Base-by-base conservation (phyloP, 768 basidiomycete species). In the Candolleomyces eurysporus region DNA sequence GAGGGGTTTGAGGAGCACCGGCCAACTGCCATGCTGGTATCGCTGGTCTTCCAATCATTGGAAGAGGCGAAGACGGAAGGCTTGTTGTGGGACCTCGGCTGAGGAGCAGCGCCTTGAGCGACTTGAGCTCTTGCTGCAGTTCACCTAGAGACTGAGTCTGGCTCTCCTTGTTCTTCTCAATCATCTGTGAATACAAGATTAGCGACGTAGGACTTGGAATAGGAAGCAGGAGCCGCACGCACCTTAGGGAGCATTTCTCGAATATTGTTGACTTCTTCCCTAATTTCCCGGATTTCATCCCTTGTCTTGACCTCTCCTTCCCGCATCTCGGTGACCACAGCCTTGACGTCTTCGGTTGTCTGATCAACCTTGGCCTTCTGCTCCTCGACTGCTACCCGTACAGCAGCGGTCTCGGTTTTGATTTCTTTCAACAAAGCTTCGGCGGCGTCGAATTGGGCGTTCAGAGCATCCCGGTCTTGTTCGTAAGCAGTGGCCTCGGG, bases 241-340 rank as follows among this genome's bases (percentile, higher is more conserved):
- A 96, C 97, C 85, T 92, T 94, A 5, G 97, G 97, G 17, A 99
- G 74, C 87, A 96, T 89, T 64, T 96, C 95, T 19, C 90, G 86
- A 51, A 98, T 86, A 63, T 87, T 91, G 67, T 90, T 91, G 56
- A 98, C 83, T 71, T 98, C 97, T 11, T 94, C 92, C 58, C 92
- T 85, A 58, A 98, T 87, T 78, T 95, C 92, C 31, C 91, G 84
- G 84, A 98, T 89, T 71, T 96, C 94, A 53, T 94, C 90, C 48
- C 90, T 81, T 43, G 91, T 89, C 72, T 85, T 88, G 32, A 80
- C 74, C 68, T 98, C 95, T 0, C 86, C 87, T 57, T 90, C 87
- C 30, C 84, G 83, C 82, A 96, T 86, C 69, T 92, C 89, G 45
- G 77, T 75, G 7, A 96, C 87, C 2, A 84, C 88, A 2, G 77